Evolutionary conservation across 352 stramenopile species (phyloP), one percentile per base, ranked within the genome.

Genomic region (Globisporangium cylindrosporum): DNA sequence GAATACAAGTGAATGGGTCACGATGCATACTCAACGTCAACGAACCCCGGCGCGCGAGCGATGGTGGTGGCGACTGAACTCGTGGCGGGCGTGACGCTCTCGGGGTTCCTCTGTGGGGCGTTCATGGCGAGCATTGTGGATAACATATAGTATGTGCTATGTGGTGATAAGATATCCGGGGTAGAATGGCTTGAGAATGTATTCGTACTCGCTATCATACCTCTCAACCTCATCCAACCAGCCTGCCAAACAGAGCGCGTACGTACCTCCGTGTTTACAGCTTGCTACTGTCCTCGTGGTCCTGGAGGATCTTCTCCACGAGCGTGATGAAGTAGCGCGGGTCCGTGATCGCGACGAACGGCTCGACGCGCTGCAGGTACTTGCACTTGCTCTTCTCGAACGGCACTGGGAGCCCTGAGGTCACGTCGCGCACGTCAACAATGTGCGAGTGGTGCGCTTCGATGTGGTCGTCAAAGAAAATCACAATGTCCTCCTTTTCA

Each of bases 381-480:
- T 79, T 82, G 43, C 67, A 73, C 24, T 75, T 78, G 66, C 71
- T 84, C 54, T 79, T 76, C 12, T 70, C 71, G 56, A 94, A 94
- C n/a, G 80, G 64, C 53, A 95, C 74, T 1, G 79, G 73, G 0
- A 48, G 53, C 20, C 87, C 89, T 1, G 76, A 81, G 7, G 64
- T 46, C 14, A 73, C 76, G 64, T 91, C 79, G 36, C 88, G 86
- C 15, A 92, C 87, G 48, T 93, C 87, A 9, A 94, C 87, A 76
- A 93, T 96, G 68, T 94, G 86, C 14, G 82, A 66, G 61, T 91
- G 72, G 49, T 89, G 74, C 2, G 80, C 77, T 56, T 94, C 84
- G 53, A 94, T 88, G 66, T 94, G 87, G 64, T 94, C 86, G 60
- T 94, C 87, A 65, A 93, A 89, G 67, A 93, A 94, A 32, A 92